phyloP scores from a whole-genome alignment of 164 flowering plant genomes.

The Vitis amurensis region DNA sequence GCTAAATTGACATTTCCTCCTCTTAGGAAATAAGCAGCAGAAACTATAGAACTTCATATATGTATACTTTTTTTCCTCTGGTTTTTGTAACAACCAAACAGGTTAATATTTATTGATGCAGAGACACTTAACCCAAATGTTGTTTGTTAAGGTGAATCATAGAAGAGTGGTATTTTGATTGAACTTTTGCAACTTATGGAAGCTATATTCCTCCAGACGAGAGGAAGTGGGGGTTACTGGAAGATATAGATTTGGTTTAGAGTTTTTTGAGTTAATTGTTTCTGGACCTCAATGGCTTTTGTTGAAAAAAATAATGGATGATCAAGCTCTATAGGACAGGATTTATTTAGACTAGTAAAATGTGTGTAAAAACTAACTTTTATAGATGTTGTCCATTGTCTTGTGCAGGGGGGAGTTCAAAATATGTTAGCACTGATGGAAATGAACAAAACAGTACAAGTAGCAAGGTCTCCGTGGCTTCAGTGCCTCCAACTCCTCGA shows the following conservation, averaged over 20 bases:
- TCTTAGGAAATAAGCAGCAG: too few species aligned
- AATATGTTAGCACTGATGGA: constrained; percentile 34
- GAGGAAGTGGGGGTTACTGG: too few species aligned
- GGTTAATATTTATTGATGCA: neutral
- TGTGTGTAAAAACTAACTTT: too few species aligned
- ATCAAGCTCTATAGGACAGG: neutral
- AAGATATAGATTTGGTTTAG: neutral
- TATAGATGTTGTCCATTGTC: constrained; percentile 3
- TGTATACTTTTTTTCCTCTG: too few species aligned
- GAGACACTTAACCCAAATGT: neutral
- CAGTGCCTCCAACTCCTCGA: constrained; percentile 48
- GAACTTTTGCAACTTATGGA: neutral
- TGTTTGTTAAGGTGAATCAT: neutral
- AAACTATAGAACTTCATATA: too few species aligned
- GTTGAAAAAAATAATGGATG: neutral
- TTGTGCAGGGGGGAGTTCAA: constrained; percentile 42
- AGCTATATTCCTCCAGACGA: neutral
- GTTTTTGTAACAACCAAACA: neutral
- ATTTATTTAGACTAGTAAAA: neutral
- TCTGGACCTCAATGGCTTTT: neutral
- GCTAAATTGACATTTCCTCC: too few species aligned
- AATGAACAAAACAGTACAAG: constrained; percentile 25
- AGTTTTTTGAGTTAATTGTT: neutral
- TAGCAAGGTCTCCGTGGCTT: constrained; percentile 43
- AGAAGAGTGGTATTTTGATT: neutral